Percentiles rank a stretch among this genome's conserved stretches.
phyloP scores from a whole-genome alignment of 495 filamentous ascomycete genomes.

The Neurospora discreta region DNA sequence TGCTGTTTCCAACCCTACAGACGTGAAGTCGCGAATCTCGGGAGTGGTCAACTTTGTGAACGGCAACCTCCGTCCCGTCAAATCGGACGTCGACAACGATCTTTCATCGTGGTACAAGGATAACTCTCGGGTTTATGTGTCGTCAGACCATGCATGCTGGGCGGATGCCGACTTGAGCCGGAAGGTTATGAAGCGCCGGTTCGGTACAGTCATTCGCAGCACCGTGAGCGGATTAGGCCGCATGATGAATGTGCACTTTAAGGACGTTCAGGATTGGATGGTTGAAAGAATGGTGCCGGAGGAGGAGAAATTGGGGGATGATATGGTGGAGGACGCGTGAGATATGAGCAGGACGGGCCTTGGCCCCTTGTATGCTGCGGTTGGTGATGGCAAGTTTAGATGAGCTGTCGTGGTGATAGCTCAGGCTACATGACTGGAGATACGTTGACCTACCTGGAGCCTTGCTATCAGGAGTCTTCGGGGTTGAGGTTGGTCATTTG shows the following conservation, averaged over 20 bases:
- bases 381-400: too few relatives aligned
- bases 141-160: conserved; percentile 63
- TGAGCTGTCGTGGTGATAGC: neutral
- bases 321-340: neutral
- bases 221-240: conserved; percentile 42
- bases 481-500: neutral
- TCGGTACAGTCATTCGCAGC: conserved; percentile 50
- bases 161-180: conserved; percentile 36
- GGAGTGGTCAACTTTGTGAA: conserved; percentile 49
- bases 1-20: conserved; percentile 6
- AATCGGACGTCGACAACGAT: conserved; percentile 49
- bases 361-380: too few relatives aligned
- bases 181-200: conserved; percentile 54
- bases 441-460: neutral
- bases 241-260: conserved; percentile 52
- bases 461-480: neutral
- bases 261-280: conserved; percentile 47
- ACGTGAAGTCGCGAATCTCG: conserved; percentile 33
- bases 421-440: neutral
- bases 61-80: conserved; percentile 53
- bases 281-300: conserved; percentile 26
- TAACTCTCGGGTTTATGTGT: conserved; percentile 64
- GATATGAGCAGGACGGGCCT: too few relatives aligned
- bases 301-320: conserved; percentile 19
- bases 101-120: conserved; percentile 64